phyloP scores from a whole-genome alignment of 73 alveolate species.

The Effrenium voratum region DNA sequence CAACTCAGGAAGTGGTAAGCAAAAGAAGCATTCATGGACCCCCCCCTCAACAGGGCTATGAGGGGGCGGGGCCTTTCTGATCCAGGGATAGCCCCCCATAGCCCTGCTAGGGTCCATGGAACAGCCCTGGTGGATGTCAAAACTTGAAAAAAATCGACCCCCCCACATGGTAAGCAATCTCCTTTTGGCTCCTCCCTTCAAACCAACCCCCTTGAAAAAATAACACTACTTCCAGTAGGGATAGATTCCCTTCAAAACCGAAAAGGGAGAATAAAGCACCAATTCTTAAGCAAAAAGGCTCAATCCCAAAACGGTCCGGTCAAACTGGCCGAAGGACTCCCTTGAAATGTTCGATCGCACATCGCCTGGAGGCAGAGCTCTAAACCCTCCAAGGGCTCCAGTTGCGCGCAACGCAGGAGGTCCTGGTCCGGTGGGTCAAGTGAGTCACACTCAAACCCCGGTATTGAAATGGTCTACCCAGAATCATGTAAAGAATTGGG shows the following conservation, averaged over 20 bases:
- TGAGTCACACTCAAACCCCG: neutral
- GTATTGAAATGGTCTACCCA: neutral
- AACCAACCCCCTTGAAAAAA: too few relatives aligned
- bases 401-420: constrained; percentile 65
- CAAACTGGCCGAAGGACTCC: neutral
- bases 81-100: too few relatives aligned
- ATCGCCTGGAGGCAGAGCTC: constrained; percentile 57
- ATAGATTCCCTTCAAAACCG: too few relatives aligned
- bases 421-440: neutral
- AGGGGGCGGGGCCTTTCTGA: too few relatives aligned
- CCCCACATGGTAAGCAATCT: neutral
- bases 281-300: neutral
- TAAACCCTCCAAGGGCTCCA: constrained; percentile 42
- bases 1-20: too few relatives aligned
- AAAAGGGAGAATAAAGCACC: neutral
- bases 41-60: too few relatives aligned
- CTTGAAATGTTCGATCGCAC: too few relatives aligned
- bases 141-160: too few relatives aligned
- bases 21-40: too few relatives aligned
- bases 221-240: too few relatives aligned
- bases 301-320: neutral
- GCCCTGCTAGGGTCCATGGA: too few relatives aligned
- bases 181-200: neutral
- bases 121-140: too few relatives aligned
- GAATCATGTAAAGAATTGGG: neutral